phyloP scores from a whole-genome alignment of 495 filamentous ascomycete species.

The Penicilliopsis zonata region DNA sequence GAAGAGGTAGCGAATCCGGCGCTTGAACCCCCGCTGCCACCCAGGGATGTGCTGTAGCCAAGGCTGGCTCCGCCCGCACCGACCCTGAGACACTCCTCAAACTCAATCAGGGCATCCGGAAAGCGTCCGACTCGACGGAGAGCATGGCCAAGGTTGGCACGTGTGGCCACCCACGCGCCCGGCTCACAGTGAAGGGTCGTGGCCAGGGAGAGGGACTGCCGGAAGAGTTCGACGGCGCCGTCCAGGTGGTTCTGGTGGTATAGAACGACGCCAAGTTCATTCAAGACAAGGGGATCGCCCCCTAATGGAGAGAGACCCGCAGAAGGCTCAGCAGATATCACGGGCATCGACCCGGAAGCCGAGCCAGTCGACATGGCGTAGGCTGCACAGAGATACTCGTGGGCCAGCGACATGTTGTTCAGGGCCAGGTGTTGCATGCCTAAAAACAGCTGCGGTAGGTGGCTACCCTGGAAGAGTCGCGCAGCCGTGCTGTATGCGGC shows the following conservation, averaged over 20 bases:
- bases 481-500: slow-evolving; percentile 95
- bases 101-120: slow-evolving; percentile 61
- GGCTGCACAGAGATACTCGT: slow-evolving; percentile 86
- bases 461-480: slow-evolving; percentile 90
- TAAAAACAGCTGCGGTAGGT: slow-evolving; percentile 90
- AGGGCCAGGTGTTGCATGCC: slow-evolving; percentile 97
- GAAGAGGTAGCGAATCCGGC: slow-evolving; percentile 18
- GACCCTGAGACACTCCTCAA: slow-evolving; percentile 68
- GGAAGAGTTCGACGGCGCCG: slow-evolving; percentile 62
- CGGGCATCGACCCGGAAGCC: slow-evolving; percentile 18
- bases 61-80: slow-evolving; percentile 57
- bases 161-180: slow-evolving; percentile 74
- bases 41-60: slow-evolving; percentile 29
- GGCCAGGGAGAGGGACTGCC: slow-evolving; percentile 60
- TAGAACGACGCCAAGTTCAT: slow-evolving; percentile 87
- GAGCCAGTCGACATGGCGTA: slow-evolving; percentile 57
- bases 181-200: slow-evolving; percentile 70
- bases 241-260: slow-evolving; percentile 80
- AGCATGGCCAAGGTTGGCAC: slow-evolving; percentile 82
- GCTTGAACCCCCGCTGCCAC: slow-evolving; percentile 22
- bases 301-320: slow-evolving; percentile 36
- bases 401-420: slow-evolving; percentile 90
- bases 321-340: slow-evolving; percentile 26
- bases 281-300: slow-evolving; percentile 77
- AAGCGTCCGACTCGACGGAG: slow-evolving; percentile 60